phyloP scores from a whole-genome alignment of 352 stramenopile genomes.

The Globisporangium carolinianum region DNA sequence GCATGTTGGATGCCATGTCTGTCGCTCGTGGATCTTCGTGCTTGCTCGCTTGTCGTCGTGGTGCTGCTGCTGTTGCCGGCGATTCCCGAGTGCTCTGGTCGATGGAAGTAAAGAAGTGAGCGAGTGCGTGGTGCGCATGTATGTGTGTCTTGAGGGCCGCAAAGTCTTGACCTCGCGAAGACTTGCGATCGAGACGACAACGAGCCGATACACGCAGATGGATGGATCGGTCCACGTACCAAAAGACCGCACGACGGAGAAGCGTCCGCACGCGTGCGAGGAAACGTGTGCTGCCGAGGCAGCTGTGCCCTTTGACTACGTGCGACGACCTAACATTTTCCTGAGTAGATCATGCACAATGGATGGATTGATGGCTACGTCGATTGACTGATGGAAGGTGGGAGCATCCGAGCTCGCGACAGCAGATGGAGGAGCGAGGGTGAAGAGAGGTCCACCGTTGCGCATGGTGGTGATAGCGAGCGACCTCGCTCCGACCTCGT shows the following conservation, averaged over 20 bases:
- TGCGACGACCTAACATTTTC: too few species aligned
- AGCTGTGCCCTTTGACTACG: too few species aligned
- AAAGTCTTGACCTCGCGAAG: too few species aligned
- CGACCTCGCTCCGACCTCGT: conserved; percentile 27
- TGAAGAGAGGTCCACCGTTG: too few species aligned
- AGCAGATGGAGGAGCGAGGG: too few species aligned
- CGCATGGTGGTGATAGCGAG: background rate
- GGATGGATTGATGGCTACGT: background rate
- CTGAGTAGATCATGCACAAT: too few species aligned
- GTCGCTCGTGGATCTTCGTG: background rate
- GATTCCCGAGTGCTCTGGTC: background rate
- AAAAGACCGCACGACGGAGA: too few species aligned
- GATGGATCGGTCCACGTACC: background rate
- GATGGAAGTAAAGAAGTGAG: conserved; percentile 7
- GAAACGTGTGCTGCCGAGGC: too few species aligned
- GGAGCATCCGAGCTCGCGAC: too few species aligned
- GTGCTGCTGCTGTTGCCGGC: background rate
- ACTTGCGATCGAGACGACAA: conserved; percentile 9
- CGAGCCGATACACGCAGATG: conserved; percentile 9
- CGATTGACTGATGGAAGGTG: too few species aligned
- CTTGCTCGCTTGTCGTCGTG: background rate
- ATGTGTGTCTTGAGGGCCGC: too few species aligned
- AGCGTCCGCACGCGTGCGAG: too few species aligned
- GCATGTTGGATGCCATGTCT: background rate
- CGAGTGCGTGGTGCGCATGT: background rate